Conservation (phyloP, 768 basidiomycete species). For the Agrocybe pediades region DNA sequence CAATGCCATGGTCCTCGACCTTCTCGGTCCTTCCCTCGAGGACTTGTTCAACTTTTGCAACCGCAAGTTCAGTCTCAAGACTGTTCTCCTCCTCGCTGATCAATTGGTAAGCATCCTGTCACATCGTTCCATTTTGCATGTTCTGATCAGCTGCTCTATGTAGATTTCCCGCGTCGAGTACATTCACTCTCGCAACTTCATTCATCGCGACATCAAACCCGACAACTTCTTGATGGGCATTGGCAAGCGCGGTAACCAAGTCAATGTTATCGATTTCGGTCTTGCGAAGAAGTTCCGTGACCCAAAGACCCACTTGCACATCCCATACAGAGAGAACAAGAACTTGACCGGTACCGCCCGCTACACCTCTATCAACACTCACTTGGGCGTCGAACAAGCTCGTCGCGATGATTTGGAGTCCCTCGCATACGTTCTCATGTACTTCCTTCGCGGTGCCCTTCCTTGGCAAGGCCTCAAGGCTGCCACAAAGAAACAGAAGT, state of each 20-base stretch:
- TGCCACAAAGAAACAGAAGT: constrained; percentile 99
- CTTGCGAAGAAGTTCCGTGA: constrained; percentile 99
- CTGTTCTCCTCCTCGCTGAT: constrained; percentile 93
- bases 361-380: constrained; percentile 99
- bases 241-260: constrained; percentile 99
- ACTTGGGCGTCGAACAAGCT: constrained; percentile 97
- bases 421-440: constrained; percentile 99
- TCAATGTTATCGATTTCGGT: constrained; percentile 98
- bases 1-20: constrained; percentile 99
- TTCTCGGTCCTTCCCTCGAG: constrained; percentile 89
- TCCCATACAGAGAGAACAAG: constrained; percentile 99
- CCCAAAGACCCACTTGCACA: constrained; percentile 99
- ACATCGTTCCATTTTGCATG: constrained; percentile 13
- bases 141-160: constrained; percentile 20
- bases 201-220: constrained; percentile 97
- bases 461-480: constrained; percentile 99
- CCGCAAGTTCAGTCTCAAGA: constrained; percentile 97
- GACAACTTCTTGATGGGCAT: constrained; percentile 99
- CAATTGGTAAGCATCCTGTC: constrained; percentile 70
- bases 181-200: constrained; percentile 99
- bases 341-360: constrained; percentile 98
- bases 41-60: constrained; percentile 95
- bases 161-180: constrained; percentile 99
- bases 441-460: constrained; percentile 97
- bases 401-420: constrained; percentile 98